Conservation (phyloP, 305 asterid species). For the Salvia sclarea region DNA sequence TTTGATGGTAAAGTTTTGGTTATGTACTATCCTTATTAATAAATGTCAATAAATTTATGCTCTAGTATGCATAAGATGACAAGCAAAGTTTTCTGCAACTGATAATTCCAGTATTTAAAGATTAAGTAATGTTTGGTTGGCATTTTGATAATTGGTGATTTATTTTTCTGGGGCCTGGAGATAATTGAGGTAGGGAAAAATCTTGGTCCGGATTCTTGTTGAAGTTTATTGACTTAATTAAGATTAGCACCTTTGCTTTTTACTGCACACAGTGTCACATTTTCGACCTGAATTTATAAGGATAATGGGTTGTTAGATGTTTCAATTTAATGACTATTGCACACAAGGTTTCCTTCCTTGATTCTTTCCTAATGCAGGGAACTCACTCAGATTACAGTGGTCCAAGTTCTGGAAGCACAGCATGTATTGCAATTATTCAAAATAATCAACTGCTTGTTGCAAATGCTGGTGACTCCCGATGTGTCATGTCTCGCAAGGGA, state of each 20-base stretch:
- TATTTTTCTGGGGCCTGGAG: not conserved
- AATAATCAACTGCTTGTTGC: slow-evolving; percentile 70
- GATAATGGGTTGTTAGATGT: slow-evolving; percentile 17
- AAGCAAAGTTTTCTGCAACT: not conserved
- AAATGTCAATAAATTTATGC: not conserved
- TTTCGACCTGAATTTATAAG: slow-evolving; percentile 23
- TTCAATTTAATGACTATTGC: slow-evolving; percentile 21
- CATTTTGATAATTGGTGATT: not conserved
- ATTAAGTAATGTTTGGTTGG: not conserved
- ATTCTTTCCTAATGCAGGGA: slow-evolving; percentile 51
- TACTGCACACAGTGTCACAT: not conserved
- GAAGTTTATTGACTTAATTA: not conserved
- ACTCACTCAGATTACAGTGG: slow-evolving; percentile 55
- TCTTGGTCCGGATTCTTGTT: slow-evolving; percentile 12
- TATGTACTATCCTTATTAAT: not conserved
- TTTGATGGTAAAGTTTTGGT: not conserved
- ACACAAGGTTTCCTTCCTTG: slow-evolving; percentile 23
- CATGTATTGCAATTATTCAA: slow-evolving; percentile 80
- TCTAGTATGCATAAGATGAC: not conserved
- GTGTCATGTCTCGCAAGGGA: slow-evolving; percentile 82
- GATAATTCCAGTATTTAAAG: not conserved
- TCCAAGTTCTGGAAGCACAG: slow-evolving; percentile 91
- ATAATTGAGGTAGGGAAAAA: not conserved
- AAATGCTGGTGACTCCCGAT: slow-evolving; percentile 98
- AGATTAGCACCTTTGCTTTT: slow-evolving; percentile 13